Conservation (phyloP, 805 yeast species). For the Metschnikowia dekortorum region DNA sequence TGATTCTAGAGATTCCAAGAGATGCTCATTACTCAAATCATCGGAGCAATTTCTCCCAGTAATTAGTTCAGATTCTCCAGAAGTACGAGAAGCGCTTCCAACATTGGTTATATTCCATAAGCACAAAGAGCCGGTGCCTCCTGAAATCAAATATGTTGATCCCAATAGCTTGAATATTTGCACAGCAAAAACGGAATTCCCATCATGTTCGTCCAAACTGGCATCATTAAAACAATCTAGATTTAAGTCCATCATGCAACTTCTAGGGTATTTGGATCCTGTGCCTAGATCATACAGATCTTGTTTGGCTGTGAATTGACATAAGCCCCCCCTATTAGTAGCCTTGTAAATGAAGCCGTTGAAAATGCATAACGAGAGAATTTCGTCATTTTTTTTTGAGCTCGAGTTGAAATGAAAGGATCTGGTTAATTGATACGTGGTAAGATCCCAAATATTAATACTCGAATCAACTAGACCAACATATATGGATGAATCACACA, state of each 20-base stretch:
- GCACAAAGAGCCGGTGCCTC: slow-evolving; percentile 68
- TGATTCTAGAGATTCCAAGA: slow-evolving; percentile 58
- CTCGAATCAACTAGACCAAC: slow-evolving; percentile 76
- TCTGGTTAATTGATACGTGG: slow-evolving; percentile 66
- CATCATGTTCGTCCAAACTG: slow-evolving; percentile 8
- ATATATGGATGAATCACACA: slow-evolving; percentile 65
- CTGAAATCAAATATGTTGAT: slow-evolving; percentile 52
- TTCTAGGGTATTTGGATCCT: neutral
- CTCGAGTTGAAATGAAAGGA: slow-evolving; percentile 29
- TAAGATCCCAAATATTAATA: slow-evolving; percentile 82
- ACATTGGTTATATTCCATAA: slow-evolving; percentile 58
- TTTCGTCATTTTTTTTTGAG: slow-evolving; percentile 22
- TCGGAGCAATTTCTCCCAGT: neutral
- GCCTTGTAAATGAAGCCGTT: slow-evolving; percentile 62
- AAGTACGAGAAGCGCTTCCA: slow-evolving; percentile 13
- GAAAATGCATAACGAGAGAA: slow-evolving; percentile 56
- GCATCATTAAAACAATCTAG: neutral
- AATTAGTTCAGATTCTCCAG: neutral
- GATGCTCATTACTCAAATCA: slow-evolving; percentile 49
- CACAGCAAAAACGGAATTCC: slow-evolving; percentile 49
- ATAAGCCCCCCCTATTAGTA: slow-evolving; percentile 42
- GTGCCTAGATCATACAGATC: slow-evolving; percentile 8
- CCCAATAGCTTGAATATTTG: slow-evolving; percentile 39
- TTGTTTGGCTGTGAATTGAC: slow-evolving; percentile 23
- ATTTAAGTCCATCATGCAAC: slow-evolving; percentile 7